These are phyloP conservation scores for Euryodendron excelsum DNA, from an alignment of 148 eudicot genomes.

Conservation along the genomic window DNA sequence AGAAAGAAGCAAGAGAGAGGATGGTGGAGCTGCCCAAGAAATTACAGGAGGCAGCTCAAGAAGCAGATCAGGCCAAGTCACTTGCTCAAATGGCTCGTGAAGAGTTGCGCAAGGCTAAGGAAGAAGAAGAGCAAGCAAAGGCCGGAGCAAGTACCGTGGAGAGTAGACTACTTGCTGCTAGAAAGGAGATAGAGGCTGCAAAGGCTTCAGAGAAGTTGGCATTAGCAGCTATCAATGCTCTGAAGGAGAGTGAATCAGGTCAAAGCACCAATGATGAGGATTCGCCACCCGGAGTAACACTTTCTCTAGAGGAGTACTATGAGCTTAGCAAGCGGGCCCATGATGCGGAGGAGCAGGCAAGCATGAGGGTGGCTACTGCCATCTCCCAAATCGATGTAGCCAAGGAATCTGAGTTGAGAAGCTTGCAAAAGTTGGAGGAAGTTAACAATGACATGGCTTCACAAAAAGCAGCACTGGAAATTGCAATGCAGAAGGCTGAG, in stretches of 20 bases:
- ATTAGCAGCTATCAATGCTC: slow-evolving; percentile 69
- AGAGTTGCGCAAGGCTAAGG: slow-evolving; percentile 59
- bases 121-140: slow-evolving; percentile 79
- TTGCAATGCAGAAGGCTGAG: slow-evolving; percentile 68
- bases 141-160: slow-evolving; percentile 69
- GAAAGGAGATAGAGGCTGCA: slow-evolving; percentile 91
- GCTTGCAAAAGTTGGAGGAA: slow-evolving; percentile 62
- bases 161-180: slow-evolving; percentile 70
- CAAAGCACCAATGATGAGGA: slow-evolving; percentile 33
- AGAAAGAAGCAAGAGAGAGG: slow-evolving; percentile 66
- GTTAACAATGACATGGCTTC: slow-evolving; percentile 46
- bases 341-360: slow-evolving; percentile 83
- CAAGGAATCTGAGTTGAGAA: slow-evolving; percentile 56
- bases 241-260: slow-evolving; percentile 67
- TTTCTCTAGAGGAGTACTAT: slow-evolving; percentile 83
- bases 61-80: slow-evolving; percentile 71
- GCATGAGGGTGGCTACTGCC: slow-evolving; percentile 60
- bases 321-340: slow-evolving; percentile 82
- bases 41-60: slow-evolving; percentile 67
- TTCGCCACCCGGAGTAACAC: slow-evolving; percentile 50
- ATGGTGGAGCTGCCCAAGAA: slow-evolving; percentile 71
- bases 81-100: slow-evolving; percentile 58
- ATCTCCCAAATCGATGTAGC: slow-evolving; percentile 69
- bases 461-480: slow-evolving; percentile 55
- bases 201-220: slow-evolving; percentile 84